Evolutionary conservation across 2,329 filamentous ascomycete genomes (phyloP), one percentile per base, ranked within the genome.

Genomic region (Diaporthe ilicicola): DNA sequence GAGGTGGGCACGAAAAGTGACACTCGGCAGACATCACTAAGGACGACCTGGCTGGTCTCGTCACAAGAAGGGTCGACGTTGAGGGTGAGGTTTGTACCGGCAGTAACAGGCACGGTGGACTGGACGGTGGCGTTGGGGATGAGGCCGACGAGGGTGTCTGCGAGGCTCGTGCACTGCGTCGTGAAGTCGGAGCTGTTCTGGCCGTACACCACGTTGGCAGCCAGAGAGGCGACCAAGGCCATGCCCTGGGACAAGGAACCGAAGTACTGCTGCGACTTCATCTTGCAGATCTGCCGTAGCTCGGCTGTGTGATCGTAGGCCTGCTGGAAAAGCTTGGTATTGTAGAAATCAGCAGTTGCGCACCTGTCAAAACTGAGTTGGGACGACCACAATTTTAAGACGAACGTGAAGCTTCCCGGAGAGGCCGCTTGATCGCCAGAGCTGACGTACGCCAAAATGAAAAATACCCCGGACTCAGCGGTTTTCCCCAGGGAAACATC

Each of bases 1-100:
- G 76, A 78, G 1, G 76, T 78, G 12, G 73, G 70, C 13, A 80
- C 74, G 8, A 73, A 74, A 56, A 80, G 62, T 4, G 75, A 74
- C 13, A 80, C 67, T 2, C 79, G 79, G 54, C 79, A 80, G 19
- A 80, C 39, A 61, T 78, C 76, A 9, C 70, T 72, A 4, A 69
- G 29, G 2, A 78, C 74, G 4, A 71, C 54, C 53, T 77, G 75
- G 10, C 69, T 72, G 19, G 74, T 66, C 34, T 59, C 68, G 12
- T 9, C 32, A 67, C 85, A 87, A 48, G 82, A 80, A 17, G 77
- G 74, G 64, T 83, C 79, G 71, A 81, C 79, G 22, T 81, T 79
- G 19, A 84, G 73, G 13, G 75, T 80, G 34, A 82, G 69, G 61
- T 82, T 84, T 6, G 81, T 82, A 9, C 82, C 82, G 15, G 79